A percentile compares a stretch with the other conserved stretches of the same genome.
Conservation (phyloP, 208 protist species). For the Tritrichomonas musculus region DNA sequence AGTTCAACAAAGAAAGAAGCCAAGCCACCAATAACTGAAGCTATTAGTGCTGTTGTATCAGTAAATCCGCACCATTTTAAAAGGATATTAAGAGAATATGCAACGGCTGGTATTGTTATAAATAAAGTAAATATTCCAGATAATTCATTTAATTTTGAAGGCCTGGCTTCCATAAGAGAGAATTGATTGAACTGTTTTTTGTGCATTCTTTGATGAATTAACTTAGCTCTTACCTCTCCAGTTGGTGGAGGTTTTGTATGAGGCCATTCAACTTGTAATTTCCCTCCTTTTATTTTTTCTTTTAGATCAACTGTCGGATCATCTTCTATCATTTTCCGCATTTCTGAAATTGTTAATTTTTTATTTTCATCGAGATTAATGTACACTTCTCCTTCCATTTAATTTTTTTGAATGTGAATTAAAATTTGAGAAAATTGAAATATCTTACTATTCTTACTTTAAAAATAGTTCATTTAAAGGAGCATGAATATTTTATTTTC, state of each 20-base stretch:
- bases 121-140: not conserved
- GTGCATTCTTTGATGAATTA: not conserved
- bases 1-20: conserved; percentile 11
- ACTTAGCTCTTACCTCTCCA: not conserved
- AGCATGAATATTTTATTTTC: no score
- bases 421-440: no score
- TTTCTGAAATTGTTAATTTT: not conserved
- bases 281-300: not conserved
- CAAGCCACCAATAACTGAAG: not conserved
- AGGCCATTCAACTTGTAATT: not conserved
- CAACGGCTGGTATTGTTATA: not conserved
- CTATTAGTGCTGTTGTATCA: not conserved
- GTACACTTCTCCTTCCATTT: not conserved
- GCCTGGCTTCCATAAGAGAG: no score
- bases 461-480: no score
- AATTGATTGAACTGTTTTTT: not conserved
- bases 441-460: no score
- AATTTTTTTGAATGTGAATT: not conserved
- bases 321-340: not conserved
- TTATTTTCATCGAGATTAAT: not conserved
- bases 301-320: not conserved
- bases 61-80: not conserved
- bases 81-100: not conserved
- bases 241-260: not conserved
- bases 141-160: not conserved